Evolutionary conservation across 345 rosid genomes (phyloP), one percentile per base, ranked within the genome.

Genomic region (Noccaea bulbosa): DNA sequence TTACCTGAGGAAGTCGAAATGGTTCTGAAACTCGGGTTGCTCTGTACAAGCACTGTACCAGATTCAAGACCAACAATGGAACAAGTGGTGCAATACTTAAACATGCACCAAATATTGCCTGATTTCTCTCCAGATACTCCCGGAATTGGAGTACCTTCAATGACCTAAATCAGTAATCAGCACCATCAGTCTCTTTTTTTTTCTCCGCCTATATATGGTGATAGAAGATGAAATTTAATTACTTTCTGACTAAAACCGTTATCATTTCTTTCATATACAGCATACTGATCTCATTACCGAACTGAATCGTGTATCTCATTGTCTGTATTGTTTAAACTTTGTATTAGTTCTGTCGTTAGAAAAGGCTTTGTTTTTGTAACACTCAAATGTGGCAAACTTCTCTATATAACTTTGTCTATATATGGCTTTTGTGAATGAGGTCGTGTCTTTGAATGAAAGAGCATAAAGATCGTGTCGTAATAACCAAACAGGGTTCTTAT

Each of bases 191-290:
- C 7, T 60, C 64, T 60, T 2, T 2, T 27, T 17, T 57, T 43
- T 59, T 49, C 11, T 44, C 73, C 6, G 41, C 11, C 12, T 44
- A 44, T 68, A 5, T 67, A 67, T 37, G 78, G 78, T 43, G 63
- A 67, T 60, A 73, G 78, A 52, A 74, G 78, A 74, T 74, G 69
- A 74, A 8, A 48, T n/a, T 6, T 32, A 4, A 9, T 33, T 47
- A 44, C 39, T 3, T 63, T 52, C 64, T 27, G 2, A 20, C 22
- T 20, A 20, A 20, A 20, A 20, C 22, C 22, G 22, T 20, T 0
- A 27, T 27, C 30, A 2, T 3, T 27, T 27, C 30, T 27, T 27
- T 66, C 5, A 5, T 61, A 39, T 61, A 43, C 5, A 61, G 0
- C 24, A 27, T 27, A n/a, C 3, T 27, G 2, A n/a, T 14, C 0